These are phyloP conservation scores for Coemansia sp. DNA, from an alignment of 192 early-diverging fungal species.

Conservation along the genomic window DNA sequence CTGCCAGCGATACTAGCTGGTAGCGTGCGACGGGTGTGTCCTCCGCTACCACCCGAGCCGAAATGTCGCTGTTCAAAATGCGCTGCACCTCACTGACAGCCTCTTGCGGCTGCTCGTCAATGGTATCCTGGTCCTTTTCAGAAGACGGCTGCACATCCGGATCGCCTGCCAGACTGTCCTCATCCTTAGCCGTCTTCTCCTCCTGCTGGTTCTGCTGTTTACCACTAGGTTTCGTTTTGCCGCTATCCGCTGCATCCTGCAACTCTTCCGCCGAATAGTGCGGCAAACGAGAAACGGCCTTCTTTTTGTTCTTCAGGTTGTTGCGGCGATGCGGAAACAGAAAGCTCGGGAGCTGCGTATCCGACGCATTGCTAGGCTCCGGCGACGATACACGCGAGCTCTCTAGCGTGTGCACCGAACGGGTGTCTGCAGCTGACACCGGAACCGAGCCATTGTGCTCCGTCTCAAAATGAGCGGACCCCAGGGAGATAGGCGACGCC, in stretches of 20 bases:
- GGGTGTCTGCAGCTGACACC: too few species aligned
- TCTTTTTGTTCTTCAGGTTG: conserved; percentile 7
- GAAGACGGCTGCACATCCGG: neutral
- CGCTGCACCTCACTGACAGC: conserved; percentile 12
- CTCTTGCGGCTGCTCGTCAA: neutral
- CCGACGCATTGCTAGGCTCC: conserved; percentile 4
- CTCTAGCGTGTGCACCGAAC: neutral
- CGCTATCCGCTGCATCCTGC: neutral
- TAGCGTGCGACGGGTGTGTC: conserved; percentile 3
- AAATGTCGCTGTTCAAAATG: conserved; percentile 8
- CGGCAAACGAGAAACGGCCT: conserved; percentile 28
- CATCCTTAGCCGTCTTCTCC: neutral
- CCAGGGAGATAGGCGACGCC: conserved; percentile 5
- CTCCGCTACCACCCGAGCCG: neutral
- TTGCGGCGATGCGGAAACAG: conserved; percentile 38
- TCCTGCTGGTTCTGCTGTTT: neutral
- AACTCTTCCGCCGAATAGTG: conserved; percentile 14
- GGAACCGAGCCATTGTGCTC: neutral
- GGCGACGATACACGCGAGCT: neutral
- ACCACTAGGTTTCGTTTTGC: too few species aligned
- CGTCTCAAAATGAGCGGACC: conserved; percentile 10
- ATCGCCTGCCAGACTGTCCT: too few species aligned
- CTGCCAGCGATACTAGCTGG: conserved; percentile 5
- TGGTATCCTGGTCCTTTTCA: neutral
- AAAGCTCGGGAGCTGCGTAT: conserved; percentile 40